Conservation (phyloP, 345 rosid species). For the Eucalyptus polybractea region DNA sequence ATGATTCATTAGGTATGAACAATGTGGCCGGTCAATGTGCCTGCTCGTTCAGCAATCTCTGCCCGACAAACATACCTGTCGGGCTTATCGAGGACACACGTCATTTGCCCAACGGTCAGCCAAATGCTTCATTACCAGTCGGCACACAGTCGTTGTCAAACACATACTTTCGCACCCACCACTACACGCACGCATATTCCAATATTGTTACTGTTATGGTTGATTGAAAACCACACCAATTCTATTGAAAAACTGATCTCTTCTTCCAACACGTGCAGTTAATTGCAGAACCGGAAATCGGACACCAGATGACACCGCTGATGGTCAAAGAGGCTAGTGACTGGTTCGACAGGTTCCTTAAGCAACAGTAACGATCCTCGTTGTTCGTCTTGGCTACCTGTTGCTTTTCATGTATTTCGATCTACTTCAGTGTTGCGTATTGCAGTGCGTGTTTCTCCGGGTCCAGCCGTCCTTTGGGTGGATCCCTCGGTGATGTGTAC, state of each 20-base stretch:
- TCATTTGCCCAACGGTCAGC: neutral
- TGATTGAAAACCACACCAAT: neutral
- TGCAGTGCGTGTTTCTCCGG: neutral
- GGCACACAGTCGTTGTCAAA: neutral
- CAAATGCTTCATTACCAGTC: neutral
- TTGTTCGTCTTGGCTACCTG: neutral
- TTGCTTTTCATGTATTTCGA: neutral
- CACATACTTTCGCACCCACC: neutral
- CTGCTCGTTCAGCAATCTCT: neutral
- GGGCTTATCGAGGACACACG: neutral
- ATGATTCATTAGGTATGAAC: neutral
- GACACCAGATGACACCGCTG: slow-evolving; percentile 46
- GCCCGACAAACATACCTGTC: neutral
- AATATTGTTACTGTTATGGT: neutral
- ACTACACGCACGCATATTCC: neutral
- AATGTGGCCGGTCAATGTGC: neutral
- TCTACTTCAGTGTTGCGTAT: neutral
- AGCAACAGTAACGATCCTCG: neutral
- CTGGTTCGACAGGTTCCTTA: slow-evolving; percentile 42
- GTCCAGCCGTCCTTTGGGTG: neutral
- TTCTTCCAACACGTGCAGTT: slow-evolving; percentile 23
- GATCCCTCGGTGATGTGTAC: neutral
- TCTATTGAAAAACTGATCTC: neutral
- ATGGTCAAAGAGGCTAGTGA: slow-evolving; percentile 78
- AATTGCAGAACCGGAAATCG: slow-evolving; percentile 47